phyloP scores from a whole-genome alignment of 305 asterid genomes.

The Solanum hybrid region DNA sequence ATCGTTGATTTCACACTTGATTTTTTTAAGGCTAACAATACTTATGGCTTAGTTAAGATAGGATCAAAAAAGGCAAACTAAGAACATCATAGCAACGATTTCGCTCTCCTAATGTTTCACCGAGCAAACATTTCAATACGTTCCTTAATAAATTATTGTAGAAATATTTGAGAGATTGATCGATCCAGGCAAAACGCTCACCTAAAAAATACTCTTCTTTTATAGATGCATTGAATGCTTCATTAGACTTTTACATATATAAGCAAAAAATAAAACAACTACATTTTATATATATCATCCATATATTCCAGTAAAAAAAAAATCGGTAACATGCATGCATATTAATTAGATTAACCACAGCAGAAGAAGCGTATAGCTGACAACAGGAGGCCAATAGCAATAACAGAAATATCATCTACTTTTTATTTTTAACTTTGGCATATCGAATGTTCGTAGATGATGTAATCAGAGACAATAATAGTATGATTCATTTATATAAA shows the following conservation, averaged over 20 bases:
- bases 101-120: background rate
- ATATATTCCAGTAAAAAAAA: background rate
- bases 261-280: background rate
- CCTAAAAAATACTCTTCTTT: background rate
- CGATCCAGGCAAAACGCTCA: background rate
- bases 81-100: background rate
- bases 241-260: background rate
- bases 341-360: too few species aligned
- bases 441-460: too few species aligned
- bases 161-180: background rate
- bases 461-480: too few species aligned
- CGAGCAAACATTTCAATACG: background rate
- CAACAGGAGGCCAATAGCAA: too few species aligned
- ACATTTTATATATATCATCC: background rate
- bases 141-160: too few species aligned
- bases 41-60: background rate
- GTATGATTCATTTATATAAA: too few species aligned
- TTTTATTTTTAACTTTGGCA: too few species aligned
- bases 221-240: background rate
- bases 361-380: too few species aligned
- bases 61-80: background rate
- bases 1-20: too few species aligned
- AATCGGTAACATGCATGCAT: too few species aligned
- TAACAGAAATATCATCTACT: too few species aligned
- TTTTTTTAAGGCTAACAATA: too few species aligned